Evolutionary conservation across 768 basidiomycete genomes (phyloP).

Genomic region (Termitomyces sp.): DNA sequence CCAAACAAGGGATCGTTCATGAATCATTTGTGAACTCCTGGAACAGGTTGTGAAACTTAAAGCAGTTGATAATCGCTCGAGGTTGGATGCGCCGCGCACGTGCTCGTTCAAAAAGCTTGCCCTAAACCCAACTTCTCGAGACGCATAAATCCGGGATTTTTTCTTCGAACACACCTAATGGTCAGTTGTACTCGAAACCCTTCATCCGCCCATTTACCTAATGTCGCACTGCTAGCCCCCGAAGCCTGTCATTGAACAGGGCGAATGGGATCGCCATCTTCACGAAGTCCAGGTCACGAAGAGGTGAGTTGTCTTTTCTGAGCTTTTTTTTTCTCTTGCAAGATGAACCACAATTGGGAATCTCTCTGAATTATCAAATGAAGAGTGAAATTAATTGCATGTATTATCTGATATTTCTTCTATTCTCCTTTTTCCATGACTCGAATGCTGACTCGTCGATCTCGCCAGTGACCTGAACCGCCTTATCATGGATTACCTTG

Average conservation of each 20-base stretch:
- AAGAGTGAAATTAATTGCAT: slow-evolving; percentile 71
- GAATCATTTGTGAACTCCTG: too few species aligned
- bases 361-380: slow-evolving; percentile 90
- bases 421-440: slow-evolving; percentile 22
- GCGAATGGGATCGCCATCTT: slow-evolving; percentile 85
- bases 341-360: slow-evolving; percentile 92
- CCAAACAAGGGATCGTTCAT: too few species aligned
- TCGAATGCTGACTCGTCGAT: slow-evolving; percentile 20
- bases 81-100: too few species aligned
- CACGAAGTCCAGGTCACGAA: slow-evolving; percentile 83
- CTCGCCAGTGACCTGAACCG: slow-evolving; percentile 82
- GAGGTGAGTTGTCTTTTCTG: slow-evolving; percentile 60
- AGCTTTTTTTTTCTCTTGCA: slow-evolving; percentile 21
- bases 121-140: slow-evolving; percentile 25
- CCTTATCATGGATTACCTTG: slow-evolving; percentile 95
- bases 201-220: not conserved
- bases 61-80: too few species aligned
- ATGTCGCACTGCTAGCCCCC: slow-evolving; percentile 30
- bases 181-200: slow-evolving; percentile 22
- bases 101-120: slow-evolving; percentile 18
- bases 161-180: slow-evolving; percentile 25
- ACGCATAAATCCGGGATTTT: slow-evolving; percentile 27
- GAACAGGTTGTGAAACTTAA: too few species aligned
- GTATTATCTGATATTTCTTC: slow-evolving; percentile 75
- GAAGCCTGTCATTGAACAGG: slow-evolving; percentile 62